Conservation (phyloP, 495 filamentous ascomycete species). For the Xylaria bambusicola region DNA sequence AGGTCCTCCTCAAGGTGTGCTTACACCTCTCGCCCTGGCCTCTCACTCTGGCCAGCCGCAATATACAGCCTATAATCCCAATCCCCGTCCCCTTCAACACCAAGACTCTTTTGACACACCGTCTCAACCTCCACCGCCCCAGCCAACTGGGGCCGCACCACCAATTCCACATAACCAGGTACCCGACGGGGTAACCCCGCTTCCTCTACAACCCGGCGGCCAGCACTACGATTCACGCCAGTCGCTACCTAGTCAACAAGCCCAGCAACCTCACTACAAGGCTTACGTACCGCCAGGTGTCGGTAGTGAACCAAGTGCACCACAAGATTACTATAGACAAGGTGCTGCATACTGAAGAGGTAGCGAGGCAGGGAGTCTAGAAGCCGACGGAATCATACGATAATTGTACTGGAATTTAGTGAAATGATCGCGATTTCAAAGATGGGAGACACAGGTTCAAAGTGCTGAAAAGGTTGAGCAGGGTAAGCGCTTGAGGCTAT, state of each 20-base stretch:
- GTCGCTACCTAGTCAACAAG: conserved; percentile 41
- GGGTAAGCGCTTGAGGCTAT: no score
- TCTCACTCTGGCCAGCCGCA: conserved; percentile 39
- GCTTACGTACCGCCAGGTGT: conserved; percentile 39
- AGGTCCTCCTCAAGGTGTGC: conserved; percentile 27
- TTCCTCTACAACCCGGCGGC: conserved; percentile 41
- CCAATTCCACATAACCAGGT: conserved; percentile 49
- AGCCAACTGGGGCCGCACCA: conserved; percentile 37
- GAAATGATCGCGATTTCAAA: background rate
- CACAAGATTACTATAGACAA: conserved; percentile 43
- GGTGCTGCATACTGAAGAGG: conserved; percentile 28
- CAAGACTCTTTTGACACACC: conserved; percentile 35
- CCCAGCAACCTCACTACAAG: conserved; percentile 43
- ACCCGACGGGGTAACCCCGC: conserved; percentile 44
- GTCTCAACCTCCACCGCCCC: conserved; percentile 51
- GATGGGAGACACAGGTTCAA: background rate
- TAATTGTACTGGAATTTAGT: background rate
- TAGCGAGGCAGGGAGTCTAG: background rate
- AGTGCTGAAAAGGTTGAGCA: no score
- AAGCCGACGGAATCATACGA: background rate
- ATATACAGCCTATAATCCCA: conserved; percentile 47
- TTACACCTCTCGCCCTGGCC: conserved; percentile 29
- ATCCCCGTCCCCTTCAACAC: conserved; percentile 47
- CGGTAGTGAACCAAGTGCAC: conserved; percentile 34
- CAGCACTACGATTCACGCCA: conserved; percentile 44